These are phyloP conservation scores for Geum urbanum DNA, from an alignment of 306 rosid genomes.

Conservation along the genomic window DNA sequence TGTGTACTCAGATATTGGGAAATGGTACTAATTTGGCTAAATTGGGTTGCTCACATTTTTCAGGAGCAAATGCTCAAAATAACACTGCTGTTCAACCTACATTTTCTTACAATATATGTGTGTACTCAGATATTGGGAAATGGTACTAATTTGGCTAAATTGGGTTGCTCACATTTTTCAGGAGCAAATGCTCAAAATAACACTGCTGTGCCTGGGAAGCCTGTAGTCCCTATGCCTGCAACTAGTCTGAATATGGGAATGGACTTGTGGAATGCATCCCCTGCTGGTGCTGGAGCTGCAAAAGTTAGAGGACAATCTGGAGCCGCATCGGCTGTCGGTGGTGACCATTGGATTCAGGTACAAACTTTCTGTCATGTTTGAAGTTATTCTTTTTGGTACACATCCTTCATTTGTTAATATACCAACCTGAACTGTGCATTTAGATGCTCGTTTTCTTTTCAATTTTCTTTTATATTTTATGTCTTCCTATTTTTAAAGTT, in stretches of 20 bases:
- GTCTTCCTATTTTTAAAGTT: background rate
- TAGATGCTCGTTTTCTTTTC: background rate
- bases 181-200: conserved; percentile 81
- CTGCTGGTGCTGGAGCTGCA: conserved; percentile 51
- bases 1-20: background rate
- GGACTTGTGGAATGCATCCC: conserved; percentile 84
- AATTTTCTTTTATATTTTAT: background rate
- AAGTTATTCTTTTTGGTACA: background rate
- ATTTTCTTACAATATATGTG: background rate
- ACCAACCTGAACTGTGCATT: background rate
- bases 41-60: too few relatives aligned
- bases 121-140: background rate
- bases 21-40: too few relatives aligned
- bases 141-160: conserved; percentile 4
- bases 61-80: too few relatives aligned
- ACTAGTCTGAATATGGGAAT: conserved; percentile 91
- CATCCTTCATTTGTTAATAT: background rate
- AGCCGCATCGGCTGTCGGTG: conserved; percentile 41
- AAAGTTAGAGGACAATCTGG: conserved; percentile 60
- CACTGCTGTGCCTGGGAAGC: conserved; percentile 61
- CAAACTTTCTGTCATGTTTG: conserved; percentile 14
- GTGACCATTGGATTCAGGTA: conserved; percentile 90
- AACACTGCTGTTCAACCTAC: conserved; percentile 15
- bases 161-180: conserved; percentile 29
- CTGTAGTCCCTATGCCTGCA: conserved; percentile 52